phyloP scores from a whole-genome alignment of 1,284 basidiomycete genomes.

The Takashimella tepidaria region DNA sequence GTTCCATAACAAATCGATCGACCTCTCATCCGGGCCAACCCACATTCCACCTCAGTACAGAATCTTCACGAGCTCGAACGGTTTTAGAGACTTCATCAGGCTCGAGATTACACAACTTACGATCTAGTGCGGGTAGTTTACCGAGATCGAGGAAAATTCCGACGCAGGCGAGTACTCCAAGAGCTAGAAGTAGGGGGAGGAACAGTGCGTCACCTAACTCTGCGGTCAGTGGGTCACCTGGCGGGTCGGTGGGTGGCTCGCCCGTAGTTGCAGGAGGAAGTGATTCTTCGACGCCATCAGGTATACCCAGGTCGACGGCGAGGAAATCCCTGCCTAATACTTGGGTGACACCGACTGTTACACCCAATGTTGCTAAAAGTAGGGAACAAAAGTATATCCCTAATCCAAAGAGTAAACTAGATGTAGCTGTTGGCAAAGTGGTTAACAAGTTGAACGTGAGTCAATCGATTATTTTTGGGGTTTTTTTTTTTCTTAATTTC shows the following conservation, averaged over 20 bases:
- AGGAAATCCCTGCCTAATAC: neutral
- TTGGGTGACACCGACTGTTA: neutral
- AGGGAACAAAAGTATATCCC: slow-evolving; percentile 76
- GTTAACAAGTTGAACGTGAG: slow-evolving; percentile 76
- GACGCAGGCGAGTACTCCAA: neutral
- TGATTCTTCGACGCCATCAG: slow-evolving; percentile 5
- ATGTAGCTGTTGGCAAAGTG: slow-evolving; percentile 84
- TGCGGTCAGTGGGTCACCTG: too few relatives aligned
- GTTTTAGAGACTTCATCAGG: neutral
- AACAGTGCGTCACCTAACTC: neutral
- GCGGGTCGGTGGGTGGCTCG: neutral
- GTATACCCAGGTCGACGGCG: slow-evolving; percentile 8
- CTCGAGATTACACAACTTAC: neutral
- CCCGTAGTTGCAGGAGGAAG: too few relatives aligned
- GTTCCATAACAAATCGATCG: neutral
- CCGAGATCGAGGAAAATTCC: neutral
- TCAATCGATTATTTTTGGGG: too few relatives aligned
- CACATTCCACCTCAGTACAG: neutral
- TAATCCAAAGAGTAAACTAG: slow-evolving; percentile 80
- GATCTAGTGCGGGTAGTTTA: neutral
- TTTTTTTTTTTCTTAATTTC: too few relatives aligned
- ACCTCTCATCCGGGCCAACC: neutral
- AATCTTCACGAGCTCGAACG: neutral
- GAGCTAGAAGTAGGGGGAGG: neutral
- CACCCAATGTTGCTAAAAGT: neutral